Percentiles rank a stretch among this genome's conserved stretches.
Conservation (phyloP, 1,284 basidiomycete genomes). For the Puccinia brachypodii region DNA sequence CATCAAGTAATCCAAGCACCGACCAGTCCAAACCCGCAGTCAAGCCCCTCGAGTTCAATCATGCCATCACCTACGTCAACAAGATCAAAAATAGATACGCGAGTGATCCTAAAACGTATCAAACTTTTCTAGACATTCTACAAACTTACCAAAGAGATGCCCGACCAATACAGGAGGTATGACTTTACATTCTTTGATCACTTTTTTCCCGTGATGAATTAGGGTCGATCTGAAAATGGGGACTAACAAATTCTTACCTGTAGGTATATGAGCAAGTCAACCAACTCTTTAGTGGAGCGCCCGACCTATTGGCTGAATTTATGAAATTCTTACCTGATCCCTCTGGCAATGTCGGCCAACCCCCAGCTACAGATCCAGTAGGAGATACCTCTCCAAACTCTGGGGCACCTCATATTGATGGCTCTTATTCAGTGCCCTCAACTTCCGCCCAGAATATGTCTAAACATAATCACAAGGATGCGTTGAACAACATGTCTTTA, state of each 20-base stretch:
- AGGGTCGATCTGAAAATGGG: neutral
- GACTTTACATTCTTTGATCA: constrained; percentile 53
- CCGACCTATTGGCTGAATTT: constrained; percentile 91
- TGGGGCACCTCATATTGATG: constrained; percentile 5
- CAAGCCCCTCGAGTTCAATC: constrained; percentile 77
- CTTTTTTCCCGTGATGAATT: constrained; percentile 24
- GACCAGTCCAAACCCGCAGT: constrained; percentile 40
- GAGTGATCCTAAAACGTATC: constrained; percentile 93
- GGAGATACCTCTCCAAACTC: neutral
- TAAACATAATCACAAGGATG: constrained; percentile 22
- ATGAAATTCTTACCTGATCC: constrained; percentile 88
- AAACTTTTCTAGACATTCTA: constrained; percentile 95
- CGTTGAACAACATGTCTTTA: neutral
- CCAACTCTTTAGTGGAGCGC: constrained; percentile 84
- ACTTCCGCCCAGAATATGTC: constrained; percentile 8
- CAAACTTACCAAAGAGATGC: constrained; percentile 98
- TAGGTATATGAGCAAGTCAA: constrained; percentile 93
- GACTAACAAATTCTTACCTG: constrained; percentile 58
- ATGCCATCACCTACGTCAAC: constrained; percentile 97
- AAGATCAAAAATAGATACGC: constrained; percentile 94
- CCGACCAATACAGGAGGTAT: constrained; percentile 78
- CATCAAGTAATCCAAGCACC: constrained; percentile 17
- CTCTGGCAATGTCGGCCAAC: constrained; percentile 47
- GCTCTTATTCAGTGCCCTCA: neutral
- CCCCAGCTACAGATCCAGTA: neutral